Percentiles rank a stretch among this genome's conserved stretches.
These are phyloP conservation scores for Striga hermonthica DNA, from an alignment of 305 asterid genomes.

Conservation along the genomic window DNA sequence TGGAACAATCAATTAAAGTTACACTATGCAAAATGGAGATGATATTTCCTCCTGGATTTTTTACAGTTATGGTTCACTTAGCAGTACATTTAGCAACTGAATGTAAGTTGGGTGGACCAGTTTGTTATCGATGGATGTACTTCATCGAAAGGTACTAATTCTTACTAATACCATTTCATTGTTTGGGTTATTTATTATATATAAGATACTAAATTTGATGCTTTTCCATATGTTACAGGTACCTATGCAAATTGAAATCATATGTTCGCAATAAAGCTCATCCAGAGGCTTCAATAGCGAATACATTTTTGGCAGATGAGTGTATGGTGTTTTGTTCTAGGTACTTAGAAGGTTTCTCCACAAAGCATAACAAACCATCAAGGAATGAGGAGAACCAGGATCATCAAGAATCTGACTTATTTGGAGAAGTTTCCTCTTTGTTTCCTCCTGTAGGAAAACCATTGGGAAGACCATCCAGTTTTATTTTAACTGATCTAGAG, in stretches of 20 bases:
- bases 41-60: background rate
- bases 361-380: background rate
- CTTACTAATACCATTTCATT: background rate
- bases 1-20: background rate
- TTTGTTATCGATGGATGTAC: slow-evolving; percentile 11
- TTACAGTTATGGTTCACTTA: background rate
- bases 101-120: background rate
- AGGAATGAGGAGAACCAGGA: background rate
- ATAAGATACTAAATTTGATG: no score
- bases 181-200: background rate
- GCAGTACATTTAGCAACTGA: slow-evolving; percentile 2
- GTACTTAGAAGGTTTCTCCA: background rate
- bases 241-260: background rate
- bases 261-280: background rate
- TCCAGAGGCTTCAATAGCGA: background rate
- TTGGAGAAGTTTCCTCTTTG: no score
- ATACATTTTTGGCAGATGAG: background rate
- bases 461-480: no score
- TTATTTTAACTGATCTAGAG: no score
- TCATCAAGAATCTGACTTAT: no score
- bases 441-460: no score
- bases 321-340: slow-evolving; percentile 14
- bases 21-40: background rate
- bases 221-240: background rate
- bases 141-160: background rate